Evolutionary conservation across 2,329 filamentous ascomycete species (phyloP).

Genomic region (Didymosphaeria variabile): DNA sequence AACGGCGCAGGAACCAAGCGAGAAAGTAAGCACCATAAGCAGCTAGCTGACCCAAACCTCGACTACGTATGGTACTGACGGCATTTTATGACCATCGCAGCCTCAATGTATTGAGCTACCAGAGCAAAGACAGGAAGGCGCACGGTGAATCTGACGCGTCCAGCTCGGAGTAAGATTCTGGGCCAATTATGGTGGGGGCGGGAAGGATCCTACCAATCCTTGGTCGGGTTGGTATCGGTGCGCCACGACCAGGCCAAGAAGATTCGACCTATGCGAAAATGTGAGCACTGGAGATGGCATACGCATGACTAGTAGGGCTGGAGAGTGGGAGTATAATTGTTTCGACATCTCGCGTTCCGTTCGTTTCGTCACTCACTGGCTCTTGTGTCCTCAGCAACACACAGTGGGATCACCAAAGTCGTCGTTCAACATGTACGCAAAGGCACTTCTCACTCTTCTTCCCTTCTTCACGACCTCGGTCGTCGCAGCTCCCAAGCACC

Average conservation of each 20-base stretch:
- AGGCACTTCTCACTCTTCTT: background rate
- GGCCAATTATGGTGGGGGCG: background rate
- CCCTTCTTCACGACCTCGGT: constrained; percentile 2
- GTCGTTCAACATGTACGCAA: constrained; percentile 10
- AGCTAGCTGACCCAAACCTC: background rate
- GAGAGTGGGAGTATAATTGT: background rate
- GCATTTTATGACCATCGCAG: background rate
- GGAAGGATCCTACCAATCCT: constrained; percentile 5
- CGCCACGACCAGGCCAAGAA: background rate
- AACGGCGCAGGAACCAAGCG: constrained; percentile 3
- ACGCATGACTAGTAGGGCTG: background rate
- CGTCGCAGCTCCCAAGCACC: constrained; percentile 3
- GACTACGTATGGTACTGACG: background rate
- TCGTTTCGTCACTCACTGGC: constrained; percentile 2
- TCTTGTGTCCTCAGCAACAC: constrained; percentile 2
- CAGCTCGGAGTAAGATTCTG: constrained; percentile 4
- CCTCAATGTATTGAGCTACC: background rate
- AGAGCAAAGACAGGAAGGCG: background rate
- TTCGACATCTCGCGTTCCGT: background rate
- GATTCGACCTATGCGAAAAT: background rate
- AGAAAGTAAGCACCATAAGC: background rate
- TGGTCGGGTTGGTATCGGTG: constrained; percentile 7
- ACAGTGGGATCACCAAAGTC: constrained; percentile 3
- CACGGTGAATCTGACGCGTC: constrained; percentile 2
- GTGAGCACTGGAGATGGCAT: background rate